Conservation (phyloP, 169 alveolate species). For the Fabrea salina region DNA sequence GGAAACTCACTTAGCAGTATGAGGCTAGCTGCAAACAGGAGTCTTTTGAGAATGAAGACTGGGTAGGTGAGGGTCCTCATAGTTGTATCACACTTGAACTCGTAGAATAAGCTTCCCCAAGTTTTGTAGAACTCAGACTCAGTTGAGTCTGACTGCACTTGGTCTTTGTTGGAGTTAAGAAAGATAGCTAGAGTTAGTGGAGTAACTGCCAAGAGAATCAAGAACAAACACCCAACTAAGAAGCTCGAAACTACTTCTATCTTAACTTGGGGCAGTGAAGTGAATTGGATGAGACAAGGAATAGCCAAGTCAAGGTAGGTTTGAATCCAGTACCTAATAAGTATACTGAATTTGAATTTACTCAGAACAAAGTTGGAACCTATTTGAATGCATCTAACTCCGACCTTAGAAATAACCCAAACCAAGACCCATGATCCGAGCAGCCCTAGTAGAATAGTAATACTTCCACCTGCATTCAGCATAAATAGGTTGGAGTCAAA, state of each 20-base stretch:
- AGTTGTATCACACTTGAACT: not conserved
- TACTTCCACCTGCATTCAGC: not conserved
- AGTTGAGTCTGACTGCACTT: no score
- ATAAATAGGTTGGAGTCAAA: not conserved
- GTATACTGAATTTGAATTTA: not conserved
- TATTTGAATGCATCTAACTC: not conserved
- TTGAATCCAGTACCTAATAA: conserved; percentile 13
- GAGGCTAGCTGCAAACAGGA: no score
- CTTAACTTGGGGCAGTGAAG: no score
- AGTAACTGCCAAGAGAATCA: not conserved
- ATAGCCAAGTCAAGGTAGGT: conserved; percentile 2
- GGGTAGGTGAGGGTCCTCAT: no score
- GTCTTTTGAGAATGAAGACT: no score
- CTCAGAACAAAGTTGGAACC: no score
- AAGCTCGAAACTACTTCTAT: no score
- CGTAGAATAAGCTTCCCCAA: not conserved
- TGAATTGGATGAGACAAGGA: not conserved
- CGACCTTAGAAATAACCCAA: not conserved
- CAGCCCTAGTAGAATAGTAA: not conserved
- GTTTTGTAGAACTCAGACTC: not conserved
- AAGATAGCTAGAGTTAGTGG: no score
- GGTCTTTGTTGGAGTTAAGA: no score
- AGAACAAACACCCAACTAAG: no score
- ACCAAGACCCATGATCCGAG: not conserved
- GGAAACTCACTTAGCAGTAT: no score